These are phyloP conservation scores for Tetradesmus lagerheimii DNA, from an alignment of 139 green algal species.

Conservation along the genomic window DNA sequence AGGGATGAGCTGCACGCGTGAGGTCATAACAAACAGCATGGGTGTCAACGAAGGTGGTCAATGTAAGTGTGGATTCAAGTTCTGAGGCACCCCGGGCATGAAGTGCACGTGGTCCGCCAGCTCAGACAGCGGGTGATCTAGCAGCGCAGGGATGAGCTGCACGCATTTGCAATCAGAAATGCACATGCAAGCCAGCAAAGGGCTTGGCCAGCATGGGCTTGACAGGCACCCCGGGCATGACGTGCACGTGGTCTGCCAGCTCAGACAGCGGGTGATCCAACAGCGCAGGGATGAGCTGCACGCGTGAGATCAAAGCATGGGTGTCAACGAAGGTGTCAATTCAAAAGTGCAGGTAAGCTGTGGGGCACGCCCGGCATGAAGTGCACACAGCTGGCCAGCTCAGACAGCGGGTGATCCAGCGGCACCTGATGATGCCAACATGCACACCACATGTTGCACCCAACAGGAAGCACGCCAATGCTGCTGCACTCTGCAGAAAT, in stretches of 20 bases:
- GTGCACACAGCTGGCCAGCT: too few relatives aligned
- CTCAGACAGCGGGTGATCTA: slow-evolving; percentile 54
- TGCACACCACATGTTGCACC: neutral
- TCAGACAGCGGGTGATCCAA: slow-evolving; percentile 74
- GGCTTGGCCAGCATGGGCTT: slow-evolving; percentile 98
- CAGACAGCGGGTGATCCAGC: neutral
- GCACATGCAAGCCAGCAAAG: too few relatives aligned
- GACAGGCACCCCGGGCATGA: slow-evolving; percentile 77
- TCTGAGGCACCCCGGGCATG: too few relatives aligned
- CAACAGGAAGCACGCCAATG: neutral
- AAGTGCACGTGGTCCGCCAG: too few relatives aligned
- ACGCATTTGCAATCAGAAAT: neutral
- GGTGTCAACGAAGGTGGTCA: too few relatives aligned
- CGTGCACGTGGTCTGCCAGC: slow-evolving; percentile 80
- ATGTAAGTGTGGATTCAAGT: too few relatives aligned
- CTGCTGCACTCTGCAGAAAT: neutral
- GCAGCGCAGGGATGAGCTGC: slow-evolving; percentile 64
- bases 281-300: slow-evolving; percentile 86
- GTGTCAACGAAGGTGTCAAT: too few relatives aligned
- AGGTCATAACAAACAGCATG: too few relatives aligned
- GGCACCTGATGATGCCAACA: neutral
- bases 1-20: neutral
- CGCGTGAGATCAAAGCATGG: too few relatives aligned
- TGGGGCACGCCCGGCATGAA: too few relatives aligned
- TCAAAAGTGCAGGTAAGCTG: too few relatives aligned